A percentile compares a stretch with the other conserved stretches of the same genome.
phyloP scores from a whole-genome alignment of 1,139 yeast species.

The Nadsonia commutata region DNA sequence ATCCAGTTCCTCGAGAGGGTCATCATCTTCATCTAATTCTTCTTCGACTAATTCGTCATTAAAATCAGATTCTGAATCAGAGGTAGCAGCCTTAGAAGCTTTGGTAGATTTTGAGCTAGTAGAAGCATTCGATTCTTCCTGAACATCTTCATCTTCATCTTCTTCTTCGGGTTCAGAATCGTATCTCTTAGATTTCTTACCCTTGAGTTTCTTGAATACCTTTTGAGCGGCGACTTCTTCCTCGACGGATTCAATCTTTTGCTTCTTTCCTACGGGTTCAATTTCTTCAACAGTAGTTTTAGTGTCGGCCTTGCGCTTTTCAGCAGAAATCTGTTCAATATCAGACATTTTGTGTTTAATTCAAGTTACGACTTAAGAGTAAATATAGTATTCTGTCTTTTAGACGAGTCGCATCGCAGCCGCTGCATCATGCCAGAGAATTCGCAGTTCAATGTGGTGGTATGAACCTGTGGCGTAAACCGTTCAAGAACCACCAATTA shows the following conservation, averaged over 20 bases:
- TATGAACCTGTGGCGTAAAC: too few species aligned
- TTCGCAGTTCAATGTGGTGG: too few species aligned
- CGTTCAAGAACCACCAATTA: too few species aligned
- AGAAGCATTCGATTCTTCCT: conserved; percentile 17
- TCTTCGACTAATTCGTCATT: conserved; percentile 11
- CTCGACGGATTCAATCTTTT: conserved; percentile 3
- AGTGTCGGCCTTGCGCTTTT: background rate
- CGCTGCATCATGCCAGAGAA: too few species aligned
- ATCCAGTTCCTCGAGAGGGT: conserved; percentile 73
- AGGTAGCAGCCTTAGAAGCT: conserved; percentile 16
- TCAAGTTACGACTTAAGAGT: too few species aligned
- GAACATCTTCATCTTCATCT: conserved; percentile 21
- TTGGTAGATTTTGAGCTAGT: background rate
- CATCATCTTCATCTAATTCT: conserved; percentile 46
- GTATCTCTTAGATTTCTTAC: conserved; percentile 17
- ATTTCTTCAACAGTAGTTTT: background rate
- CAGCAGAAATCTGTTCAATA: background rate
- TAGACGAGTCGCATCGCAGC: too few species aligned
- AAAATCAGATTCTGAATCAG: conserved; percentile 13
- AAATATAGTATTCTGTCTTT: too few species aligned
- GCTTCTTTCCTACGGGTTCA: conserved; percentile 10
- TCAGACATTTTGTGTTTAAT: background rate
- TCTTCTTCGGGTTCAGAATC: conserved; percentile 25
- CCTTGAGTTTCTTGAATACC: conserved; percentile 14
- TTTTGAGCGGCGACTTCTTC: conserved; percentile 1